phyloP scores from a whole-genome alignment of 192 early-diverging fungal species.

The Coemansia javaensis region DNA sequence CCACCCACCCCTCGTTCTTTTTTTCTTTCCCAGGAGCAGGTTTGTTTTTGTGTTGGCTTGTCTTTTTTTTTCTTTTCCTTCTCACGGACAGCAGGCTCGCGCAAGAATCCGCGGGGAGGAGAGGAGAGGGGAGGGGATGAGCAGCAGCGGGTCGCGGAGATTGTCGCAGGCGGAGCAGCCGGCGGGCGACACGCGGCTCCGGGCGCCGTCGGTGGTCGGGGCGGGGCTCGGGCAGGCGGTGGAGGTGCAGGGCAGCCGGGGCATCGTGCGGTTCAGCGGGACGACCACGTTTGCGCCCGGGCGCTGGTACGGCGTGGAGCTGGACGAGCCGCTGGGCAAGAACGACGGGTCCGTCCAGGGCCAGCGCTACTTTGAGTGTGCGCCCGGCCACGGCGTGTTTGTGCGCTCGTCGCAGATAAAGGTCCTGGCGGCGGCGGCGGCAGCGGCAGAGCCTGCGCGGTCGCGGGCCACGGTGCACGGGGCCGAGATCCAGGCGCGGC shows the following conservation, averaged over 20 bases:
- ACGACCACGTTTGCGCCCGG: conserved; percentile 78
- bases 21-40: too few species aligned
- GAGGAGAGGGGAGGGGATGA: too few species aligned
- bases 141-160: conserved; percentile 23
- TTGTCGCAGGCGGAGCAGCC: conserved; percentile 8
- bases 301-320: conserved; percentile 86
- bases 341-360: conserved; percentile 76
- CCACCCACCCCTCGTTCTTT: too few species aligned
- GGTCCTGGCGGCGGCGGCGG: conserved; percentile 4
- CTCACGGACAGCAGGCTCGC: too few species aligned
- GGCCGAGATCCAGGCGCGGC: conserved; percentile 12
- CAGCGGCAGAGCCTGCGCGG: neutral
- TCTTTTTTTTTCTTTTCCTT: too few species aligned
- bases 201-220: conserved; percentile 13
- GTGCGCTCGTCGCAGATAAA: conserved; percentile 63
- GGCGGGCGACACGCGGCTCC: conserved; percentile 8
- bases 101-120: too few species aligned
- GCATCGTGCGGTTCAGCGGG: conserved; percentile 78
- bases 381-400: conserved; percentile 69
- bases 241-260: conserved; percentile 53
- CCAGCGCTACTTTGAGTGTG: conserved; percentile 75
- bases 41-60: too few species aligned
- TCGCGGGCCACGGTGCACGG: conserved; percentile 21
- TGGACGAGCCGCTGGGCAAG: conserved; percentile 69
- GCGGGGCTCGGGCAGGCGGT: conserved; percentile 49